Base-by-base conservation (phyloP, 768 basidiomycete species). In the Boletus subparvulus region DNA sequence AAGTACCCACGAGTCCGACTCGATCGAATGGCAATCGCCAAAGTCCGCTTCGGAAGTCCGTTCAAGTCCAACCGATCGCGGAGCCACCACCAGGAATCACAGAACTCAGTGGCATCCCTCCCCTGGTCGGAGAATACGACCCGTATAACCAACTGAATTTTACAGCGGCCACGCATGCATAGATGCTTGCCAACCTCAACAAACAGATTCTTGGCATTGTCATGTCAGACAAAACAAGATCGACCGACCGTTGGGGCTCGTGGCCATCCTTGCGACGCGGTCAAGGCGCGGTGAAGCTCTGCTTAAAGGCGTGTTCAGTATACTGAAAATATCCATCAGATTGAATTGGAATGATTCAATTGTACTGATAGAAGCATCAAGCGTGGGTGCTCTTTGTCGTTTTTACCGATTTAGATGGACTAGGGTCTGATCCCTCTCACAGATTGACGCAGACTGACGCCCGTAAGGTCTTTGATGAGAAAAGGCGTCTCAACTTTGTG, bases 351-450 rank as follows among this genome's bases (percentile, higher is more conserved):
- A 56, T 30, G 35, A 8, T 56, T 47, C 32, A 19, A 21, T 49
- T 24, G 43, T 35, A 13, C 33, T 49, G 55, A 55, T 53, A 36
- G 52, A 57, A 57, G 57, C 36, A 28, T 62, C 52, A 32, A 32
- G 14, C 47, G 50, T 48, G 54, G 50, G 62, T 58, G 52, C 50
- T 45, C 9, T 48, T 46, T 24, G 40, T 40, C 26, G 1, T 6
- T 16, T 50, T 68, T 56, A 24, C 66, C 65, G 45, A 41, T 62
- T 66, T 55, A 52, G 55, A 55, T 53, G 42, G 35, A 6, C 26
- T 35, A 49, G 50, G 16, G 24, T 40, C 21, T 50, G 41, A 52
- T 43, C 21, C 33, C 54, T 65, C 55, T 54, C 52, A 60, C 46
- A 60, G 51, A 47, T 40, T 39, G 46, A 55, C 16, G n/a, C 24